Evolutionary conservation across 805 yeast genomes (phyloP).

Genomic region (Kodamaea leandrae): DNA sequence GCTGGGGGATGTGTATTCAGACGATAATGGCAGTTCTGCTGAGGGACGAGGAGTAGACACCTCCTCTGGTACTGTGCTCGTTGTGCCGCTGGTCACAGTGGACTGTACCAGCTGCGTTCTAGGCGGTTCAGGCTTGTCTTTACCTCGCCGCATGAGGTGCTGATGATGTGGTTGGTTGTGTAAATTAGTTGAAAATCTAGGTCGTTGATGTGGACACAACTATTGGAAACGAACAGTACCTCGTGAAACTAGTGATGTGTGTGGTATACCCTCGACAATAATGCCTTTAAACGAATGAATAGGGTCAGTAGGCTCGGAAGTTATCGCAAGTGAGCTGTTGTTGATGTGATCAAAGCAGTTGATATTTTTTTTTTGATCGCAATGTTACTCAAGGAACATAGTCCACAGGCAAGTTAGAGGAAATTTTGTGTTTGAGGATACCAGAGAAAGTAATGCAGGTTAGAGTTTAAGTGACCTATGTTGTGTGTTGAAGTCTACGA

Average conservation of each 20-base stretch:
- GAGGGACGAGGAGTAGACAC: slow-evolving; percentile 3
- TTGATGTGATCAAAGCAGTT: neutral
- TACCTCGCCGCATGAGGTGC: slow-evolving; percentile 2
- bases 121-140: slow-evolving; percentile 3
- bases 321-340: neutral
- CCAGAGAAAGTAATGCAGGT: too few relatives aligned
- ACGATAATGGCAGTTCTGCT: slow-evolving; percentile 3
- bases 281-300: slow-evolving; percentile 4
- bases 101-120: slow-evolving; percentile 5
- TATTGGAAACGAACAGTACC: too few relatives aligned
- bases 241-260: too few relatives aligned
- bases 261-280: slow-evolving; percentile 1
- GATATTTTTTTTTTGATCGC: neutral
- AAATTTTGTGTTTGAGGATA: too few relatives aligned
- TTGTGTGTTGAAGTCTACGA: too few relatives aligned
- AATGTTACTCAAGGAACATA: neutral
- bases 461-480: too few relatives aligned
- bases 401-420: too few relatives aligned
- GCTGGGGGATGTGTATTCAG: slow-evolving; percentile 24
- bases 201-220: too few relatives aligned
- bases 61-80: slow-evolving; percentile 2
- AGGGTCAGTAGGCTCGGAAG: slow-evolving; percentile 2
- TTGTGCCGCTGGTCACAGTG: neutral
- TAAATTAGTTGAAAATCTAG: too few relatives aligned
- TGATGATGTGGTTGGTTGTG: neutral